Conservation (phyloP, 345 rosid genomes). For the Populus pruinosa region DNA sequence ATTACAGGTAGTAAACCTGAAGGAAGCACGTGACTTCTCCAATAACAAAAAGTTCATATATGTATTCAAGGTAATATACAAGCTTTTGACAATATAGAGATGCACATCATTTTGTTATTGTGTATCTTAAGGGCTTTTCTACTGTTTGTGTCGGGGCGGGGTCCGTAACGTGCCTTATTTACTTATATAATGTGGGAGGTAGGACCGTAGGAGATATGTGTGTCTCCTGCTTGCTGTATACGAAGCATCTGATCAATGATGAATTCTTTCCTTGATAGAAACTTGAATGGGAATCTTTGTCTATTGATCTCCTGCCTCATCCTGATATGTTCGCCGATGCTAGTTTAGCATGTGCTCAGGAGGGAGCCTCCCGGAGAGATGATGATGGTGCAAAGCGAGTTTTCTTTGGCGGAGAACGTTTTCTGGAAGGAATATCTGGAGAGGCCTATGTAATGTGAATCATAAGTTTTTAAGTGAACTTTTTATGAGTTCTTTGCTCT, state of each 20-base stretch:
- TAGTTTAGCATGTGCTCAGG: constrained; percentile 66
- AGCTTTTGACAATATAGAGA: background rate
- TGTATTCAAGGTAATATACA: constrained; percentile 72
- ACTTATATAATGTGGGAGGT: background rate
- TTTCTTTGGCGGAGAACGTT: constrained; percentile 99
- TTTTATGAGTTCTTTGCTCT: constrained; percentile 17
- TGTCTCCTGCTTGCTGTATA: background rate
- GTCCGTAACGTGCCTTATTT: background rate
- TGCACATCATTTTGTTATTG: background rate
- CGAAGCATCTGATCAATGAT: constrained; percentile 26
- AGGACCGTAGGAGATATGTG: too few species aligned
- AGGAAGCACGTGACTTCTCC: constrained; percentile 94
- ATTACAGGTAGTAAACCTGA: constrained; percentile 82
- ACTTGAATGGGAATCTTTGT: constrained; percentile 97
- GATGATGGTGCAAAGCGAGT: constrained; percentile 98
- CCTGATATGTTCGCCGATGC: constrained; percentile 98
- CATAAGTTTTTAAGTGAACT: constrained; percentile 16
- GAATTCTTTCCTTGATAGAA: constrained; percentile 53
- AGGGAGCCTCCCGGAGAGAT: constrained; percentile 65
- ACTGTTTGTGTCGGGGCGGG: background rate
- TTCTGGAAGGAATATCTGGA: constrained; percentile 94
- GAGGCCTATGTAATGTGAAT: constrained; percentile 74
- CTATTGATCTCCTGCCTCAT: constrained; percentile 97
- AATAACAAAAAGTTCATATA: constrained; percentile 71
- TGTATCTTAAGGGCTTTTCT: background rate